phyloP scores from a whole-genome alignment of 1,284 basidiomycete genomes.

The Cutaneotrichosporon spelunceum region DNA sequence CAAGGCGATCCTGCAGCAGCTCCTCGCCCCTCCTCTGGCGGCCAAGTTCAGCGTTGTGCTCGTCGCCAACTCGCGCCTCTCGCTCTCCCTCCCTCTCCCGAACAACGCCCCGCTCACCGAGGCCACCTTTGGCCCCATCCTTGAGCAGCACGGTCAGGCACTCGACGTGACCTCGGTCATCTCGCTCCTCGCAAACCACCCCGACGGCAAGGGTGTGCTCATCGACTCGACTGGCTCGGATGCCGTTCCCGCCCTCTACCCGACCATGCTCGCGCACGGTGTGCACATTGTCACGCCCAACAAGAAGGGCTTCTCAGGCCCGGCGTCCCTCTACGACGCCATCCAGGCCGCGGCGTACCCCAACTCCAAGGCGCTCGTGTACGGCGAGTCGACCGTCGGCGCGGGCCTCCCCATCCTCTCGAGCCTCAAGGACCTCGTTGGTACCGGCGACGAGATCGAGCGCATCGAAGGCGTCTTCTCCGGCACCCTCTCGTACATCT shows the following conservation, averaged over 20 bases:
- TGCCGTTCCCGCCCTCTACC: slow-evolving; percentile 76
- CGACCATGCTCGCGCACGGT: slow-evolving; percentile 71
- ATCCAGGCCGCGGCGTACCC: slow-evolving; percentile 60
- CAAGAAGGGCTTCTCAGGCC: slow-evolving; percentile 91
- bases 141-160: slow-evolving; percentile 45
- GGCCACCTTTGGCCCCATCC: slow-evolving; percentile 49
- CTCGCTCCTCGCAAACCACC: slow-evolving; percentile 47
- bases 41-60: slow-evolving; percentile 65
- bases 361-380: slow-evolving; percentile 61
- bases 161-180: slow-evolving; percentile 54
- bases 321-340: slow-evolving; percentile 65
- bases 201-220: slow-evolving; percentile 65
- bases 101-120: slow-evolving; percentile 48
- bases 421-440: slow-evolving; percentile 85
- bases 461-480: slow-evolving; percentile 63
- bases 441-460: slow-evolving; percentile 77
- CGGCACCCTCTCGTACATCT: slow-evolving; percentile 97
- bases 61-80: slow-evolving; percentile 71
- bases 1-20: slow-evolving; percentile 66
- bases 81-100: slow-evolving; percentile 58
- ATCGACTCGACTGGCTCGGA: slow-evolving; percentile 95
- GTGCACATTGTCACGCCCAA: slow-evolving; percentile 93
- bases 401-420: slow-evolving; percentile 90
- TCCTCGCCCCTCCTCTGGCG: slow-evolving; percentile 57
- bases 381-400: slow-evolving; percentile 93